Base-by-base conservation (phyloP, 192 early-diverging fungal genomes). In the Coemansia sp. region DNA sequence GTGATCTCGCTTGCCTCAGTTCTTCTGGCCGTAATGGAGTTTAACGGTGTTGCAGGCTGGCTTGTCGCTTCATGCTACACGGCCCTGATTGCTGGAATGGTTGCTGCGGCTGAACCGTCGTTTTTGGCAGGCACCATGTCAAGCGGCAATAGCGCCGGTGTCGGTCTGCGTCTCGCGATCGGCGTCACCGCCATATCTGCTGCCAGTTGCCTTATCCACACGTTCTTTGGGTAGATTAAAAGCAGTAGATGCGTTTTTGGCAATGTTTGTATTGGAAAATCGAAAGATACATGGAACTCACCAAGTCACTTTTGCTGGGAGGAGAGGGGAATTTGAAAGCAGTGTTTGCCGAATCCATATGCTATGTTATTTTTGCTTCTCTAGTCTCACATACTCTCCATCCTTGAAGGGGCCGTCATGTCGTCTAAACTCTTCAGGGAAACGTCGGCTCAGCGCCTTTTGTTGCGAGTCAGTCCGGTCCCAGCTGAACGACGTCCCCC, bases 401-500 rank as follows among this genome's bases (percentile, higher is more conserved):
- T 69, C 69, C 55, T 67, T 72, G 40, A 79, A 79, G 4, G 75
- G 75, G 23, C 47, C 62, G 44, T 50, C 64, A 54, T 72, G 66
- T 6, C 60, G 58, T 47, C 67, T 57, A 50, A 66, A 73, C 42
- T 72, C 70, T 31, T 79, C 75, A 25, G 75, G 75, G 60, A 79
- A 72, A 15, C 75, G 66, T 23, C 75, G 69, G 58, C 67, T 71
- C 25, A 82, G 50, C 2, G 75, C 55, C 38, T 69, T 66, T 34
- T 70, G 65, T 60, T 82, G 71, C 25, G 70, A 58, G 31, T 56
- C 64, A 40, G 71, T 77, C 61, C 76, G 59, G 15, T 82, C 80
- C 80, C 80, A 82, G 61, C 68, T 68, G 28, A 77, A 76, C 15
- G 74, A 83, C 30, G 71, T 79, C n/a, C 83, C 83, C 85, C 85